These are phyloP conservation scores for Flaveria ramosissima DNA, from an alignment of 129 eudicot species.

Conservation along the genomic window DNA sequence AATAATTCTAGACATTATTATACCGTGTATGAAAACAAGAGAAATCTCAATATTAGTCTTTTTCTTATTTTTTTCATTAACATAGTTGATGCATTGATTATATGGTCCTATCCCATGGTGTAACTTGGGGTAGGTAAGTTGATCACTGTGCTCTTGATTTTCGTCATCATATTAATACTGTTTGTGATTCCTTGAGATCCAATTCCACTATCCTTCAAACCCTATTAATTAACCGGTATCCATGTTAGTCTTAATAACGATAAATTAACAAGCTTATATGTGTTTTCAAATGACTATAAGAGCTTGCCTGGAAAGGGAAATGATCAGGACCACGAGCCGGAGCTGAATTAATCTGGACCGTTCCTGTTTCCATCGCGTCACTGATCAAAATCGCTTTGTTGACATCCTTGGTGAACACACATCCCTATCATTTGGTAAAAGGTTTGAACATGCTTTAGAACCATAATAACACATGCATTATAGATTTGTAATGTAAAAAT, in stretches of 20 bases:
- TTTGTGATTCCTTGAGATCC: conserved; percentile 97
- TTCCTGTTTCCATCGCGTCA: conserved; percentile 97
- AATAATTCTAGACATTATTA: conserved; percentile 30
- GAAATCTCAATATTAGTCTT: conserved; percentile 24
- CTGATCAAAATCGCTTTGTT: conserved; percentile 95
- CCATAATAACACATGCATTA: neutral
- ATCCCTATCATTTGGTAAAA: conserved; percentile 54
- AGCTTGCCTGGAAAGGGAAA: conserved; percentile 87
- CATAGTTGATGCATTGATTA: neutral
- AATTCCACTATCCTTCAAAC: conserved; percentile 91
- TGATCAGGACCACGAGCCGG: conserved; percentile 99
- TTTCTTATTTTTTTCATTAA: conserved; percentile 22
- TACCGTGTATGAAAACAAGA: conserved; percentile 17
- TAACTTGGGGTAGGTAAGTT: conserved; percentile 88
- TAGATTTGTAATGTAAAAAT: neutral
- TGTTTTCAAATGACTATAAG: neutral
- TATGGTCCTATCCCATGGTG: conserved; percentile 63
- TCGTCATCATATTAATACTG: conserved; percentile 97
- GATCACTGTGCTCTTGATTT: conserved; percentile 90
- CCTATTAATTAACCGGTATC: conserved; percentile 40
- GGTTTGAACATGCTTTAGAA: neutral
- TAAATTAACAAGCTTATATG: neutral
- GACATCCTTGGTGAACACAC: conserved; percentile 90
- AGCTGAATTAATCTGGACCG: conserved; percentile 94
- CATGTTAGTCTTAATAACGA: neutral